Conservation (phyloP, 768 basidiomycete genomes). For the Calocybe gangraenosa region DNA sequence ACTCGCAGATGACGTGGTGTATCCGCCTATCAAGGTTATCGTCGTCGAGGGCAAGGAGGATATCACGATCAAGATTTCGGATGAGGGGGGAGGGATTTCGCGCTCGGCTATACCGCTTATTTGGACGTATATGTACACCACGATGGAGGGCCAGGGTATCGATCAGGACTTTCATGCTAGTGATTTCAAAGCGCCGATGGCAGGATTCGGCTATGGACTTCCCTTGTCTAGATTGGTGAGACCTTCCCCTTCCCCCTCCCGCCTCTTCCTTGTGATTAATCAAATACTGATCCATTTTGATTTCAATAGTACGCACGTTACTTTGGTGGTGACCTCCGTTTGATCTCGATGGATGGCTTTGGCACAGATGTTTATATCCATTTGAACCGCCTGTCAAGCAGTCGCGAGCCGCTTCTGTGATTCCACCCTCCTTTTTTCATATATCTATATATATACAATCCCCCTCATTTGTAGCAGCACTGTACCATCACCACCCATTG, state of each 20-base stretch:
- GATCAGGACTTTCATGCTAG: conserved; percentile 77
- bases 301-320: conserved; percentile 79
- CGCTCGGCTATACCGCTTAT: conserved; percentile 87
- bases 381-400: conserved; percentile 80
- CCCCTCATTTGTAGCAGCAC: no score
- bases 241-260: conserved; percentile 10
- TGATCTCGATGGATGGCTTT: conserved; percentile 99
- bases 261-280: neutral
- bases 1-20: conserved; percentile 61
- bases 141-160: conserved; percentile 69
- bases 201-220: conserved; percentile 92
- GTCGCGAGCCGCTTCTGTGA: conserved; percentile 71
- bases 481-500: no score
- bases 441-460: no score
- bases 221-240: conserved; percentile 87
- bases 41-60: conserved; percentile 98
- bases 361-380: conserved; percentile 95
- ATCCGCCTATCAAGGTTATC: conserved; percentile 90
- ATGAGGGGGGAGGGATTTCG: conserved; percentile 95
- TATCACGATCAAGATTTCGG: conserved; percentile 97
- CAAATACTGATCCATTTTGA: neutral
- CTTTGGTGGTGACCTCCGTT: conserved; percentile 86
- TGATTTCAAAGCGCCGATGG: conserved; percentile 98
- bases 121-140: conserved; percentile 99
- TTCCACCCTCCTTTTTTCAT: no score